Evolutionary conservation across 2,329 filamentous ascomycete genomes (phyloP), one percentile per base, ranked within the genome.

Genomic region (Anthostomella pinea): DNA sequence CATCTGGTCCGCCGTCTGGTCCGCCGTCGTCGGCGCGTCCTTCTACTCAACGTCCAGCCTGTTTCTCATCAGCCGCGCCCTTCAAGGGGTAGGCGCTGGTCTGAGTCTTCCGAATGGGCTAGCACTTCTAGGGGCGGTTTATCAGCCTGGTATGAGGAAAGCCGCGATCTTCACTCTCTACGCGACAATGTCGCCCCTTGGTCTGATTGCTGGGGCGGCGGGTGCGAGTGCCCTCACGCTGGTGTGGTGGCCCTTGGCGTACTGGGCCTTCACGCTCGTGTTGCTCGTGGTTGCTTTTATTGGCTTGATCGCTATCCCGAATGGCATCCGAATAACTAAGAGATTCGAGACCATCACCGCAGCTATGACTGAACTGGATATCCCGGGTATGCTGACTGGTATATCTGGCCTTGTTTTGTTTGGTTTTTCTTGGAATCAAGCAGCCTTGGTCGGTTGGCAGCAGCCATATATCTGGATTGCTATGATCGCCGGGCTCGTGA

Each of bases 371-470:
- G 55, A 59, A 8, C 54, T 72, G 4, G 70, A 73, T 24, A 38
- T 69, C 6, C 57, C 58, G 0, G 68, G 67, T 1, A 63, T 62
- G 0, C 20, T 60, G 1, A 49, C 61, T 1, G 79, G 80, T 1
- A 66, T 83, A 13, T 62, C 65, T 0, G 72, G 71, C 0, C 62
- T 85, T 16, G 65, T 82, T 0, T 63, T 85, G 13, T 69, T 85
- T 59, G 83, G 83, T 53, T 77, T 85, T 48, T 75, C 79, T 0
- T 83, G 78, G 77, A 84, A 81, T 40, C 79, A 85, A 52, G 79
- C 75, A 0, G 71, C 77, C 0, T 64, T 76, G 0, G 73, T 69
- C 2, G 77, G 78, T 2, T 85, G 81, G 81, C 47, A 60, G 1
- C 64, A 67, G 6, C 64, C 75, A 0, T 78, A 78, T 37, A 66